These are phyloP conservation scores for Xylaria nigripes DNA, from an alignment of 495 filamentous ascomycete species.

Conservation along the genomic window DNA sequence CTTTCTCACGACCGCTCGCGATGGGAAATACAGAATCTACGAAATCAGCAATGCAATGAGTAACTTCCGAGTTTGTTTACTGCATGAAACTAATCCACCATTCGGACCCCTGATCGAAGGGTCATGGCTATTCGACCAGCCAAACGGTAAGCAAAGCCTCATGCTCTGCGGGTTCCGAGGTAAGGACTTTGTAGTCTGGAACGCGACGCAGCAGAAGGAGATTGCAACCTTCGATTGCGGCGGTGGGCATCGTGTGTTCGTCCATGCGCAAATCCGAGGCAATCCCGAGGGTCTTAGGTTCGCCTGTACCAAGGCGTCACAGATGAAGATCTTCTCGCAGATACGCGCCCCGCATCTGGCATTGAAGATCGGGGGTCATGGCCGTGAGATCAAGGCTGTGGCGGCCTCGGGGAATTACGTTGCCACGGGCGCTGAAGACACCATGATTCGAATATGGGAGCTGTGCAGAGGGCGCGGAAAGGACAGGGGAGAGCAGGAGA, in stretches of 20 bases:
- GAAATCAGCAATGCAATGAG: slow-evolving; percentile 16
- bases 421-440: slow-evolving; percentile 88
- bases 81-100: slow-evolving; percentile 44
- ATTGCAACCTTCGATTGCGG: slow-evolving; percentile 68
- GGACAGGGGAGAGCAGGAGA: background rate
- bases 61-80: slow-evolving; percentile 18
- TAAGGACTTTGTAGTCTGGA: slow-evolving; percentile 70
- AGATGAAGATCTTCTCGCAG: slow-evolving; percentile 46
- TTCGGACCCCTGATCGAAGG: slow-evolving; percentile 63
- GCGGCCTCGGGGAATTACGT: slow-evolving; percentile 48
- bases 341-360: slow-evolving; percentile 38
- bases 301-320: slow-evolving; percentile 48
- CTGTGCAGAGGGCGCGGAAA: slow-evolving; percentile 5
- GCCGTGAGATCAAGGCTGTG: slow-evolving; percentile 76
- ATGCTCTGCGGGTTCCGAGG: slow-evolving; percentile 74
- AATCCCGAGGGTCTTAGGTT: slow-evolving; percentile 34
- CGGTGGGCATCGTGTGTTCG: slow-evolving; percentile 69
- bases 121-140: slow-evolving; percentile 45
- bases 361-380: slow-evolving; percentile 66
- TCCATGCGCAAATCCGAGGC: slow-evolving; percentile 39
- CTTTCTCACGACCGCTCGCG: slow-evolving; percentile 62
- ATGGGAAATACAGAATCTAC: slow-evolving; percentile 63
- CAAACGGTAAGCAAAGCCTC: slow-evolving; percentile 38
- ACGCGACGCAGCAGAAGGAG: slow-evolving; percentile 58
- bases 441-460: slow-evolving; percentile 65